A percentile compares a stretch with the other conserved stretches of the same genome.
Conservation (phyloP, 805 yeast species). For the Candida dajiaensis region DNA sequence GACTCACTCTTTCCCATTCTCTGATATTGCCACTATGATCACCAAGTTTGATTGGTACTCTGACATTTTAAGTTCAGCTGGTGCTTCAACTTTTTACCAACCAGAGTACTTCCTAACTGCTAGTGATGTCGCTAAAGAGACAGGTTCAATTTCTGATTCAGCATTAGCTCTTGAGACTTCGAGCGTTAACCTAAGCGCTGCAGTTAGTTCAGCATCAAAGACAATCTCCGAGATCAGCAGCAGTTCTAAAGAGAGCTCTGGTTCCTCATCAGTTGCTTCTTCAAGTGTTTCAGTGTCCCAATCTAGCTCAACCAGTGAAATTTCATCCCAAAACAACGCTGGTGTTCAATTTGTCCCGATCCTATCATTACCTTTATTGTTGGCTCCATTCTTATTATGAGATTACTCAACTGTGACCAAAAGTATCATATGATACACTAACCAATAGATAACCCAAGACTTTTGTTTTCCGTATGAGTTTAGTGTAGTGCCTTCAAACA, state of each 20-base stretch:
- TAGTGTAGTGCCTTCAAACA: conserved; percentile 9
- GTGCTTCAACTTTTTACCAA: conserved; percentile 14
- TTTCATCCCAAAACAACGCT: conserved; percentile 4
- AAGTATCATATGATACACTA: background rate
- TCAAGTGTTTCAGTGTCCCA: background rate
- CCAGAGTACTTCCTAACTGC: conserved; percentile 19
- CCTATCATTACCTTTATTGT: conserved; percentile 8
- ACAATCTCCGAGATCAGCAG: background rate
- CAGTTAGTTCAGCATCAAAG: background rate
- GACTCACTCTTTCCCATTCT: conserved; percentile 28
- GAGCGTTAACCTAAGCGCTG: background rate
- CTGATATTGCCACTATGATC: conserved; percentile 30
- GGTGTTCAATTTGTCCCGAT: conserved; percentile 7
- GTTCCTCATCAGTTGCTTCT: conserved; percentile 1
- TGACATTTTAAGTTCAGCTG: conserved; percentile 11
- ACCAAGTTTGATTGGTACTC: conserved; percentile 23
- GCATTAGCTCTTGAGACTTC: background rate
- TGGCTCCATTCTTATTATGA: conserved; percentile 8
- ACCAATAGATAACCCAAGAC: background rate
- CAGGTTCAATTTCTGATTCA: conserved; percentile 1
- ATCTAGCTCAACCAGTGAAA: background rate
- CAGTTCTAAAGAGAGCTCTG: background rate
- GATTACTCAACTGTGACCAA: background rate
- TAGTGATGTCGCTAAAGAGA: background rate
- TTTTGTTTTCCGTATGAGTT: background rate